Evolutionary conservation across 2,329 filamentous ascomycete species (phyloP), one percentile per base, ranked within the genome.

Genomic region (Elsinoe australis): DNA sequence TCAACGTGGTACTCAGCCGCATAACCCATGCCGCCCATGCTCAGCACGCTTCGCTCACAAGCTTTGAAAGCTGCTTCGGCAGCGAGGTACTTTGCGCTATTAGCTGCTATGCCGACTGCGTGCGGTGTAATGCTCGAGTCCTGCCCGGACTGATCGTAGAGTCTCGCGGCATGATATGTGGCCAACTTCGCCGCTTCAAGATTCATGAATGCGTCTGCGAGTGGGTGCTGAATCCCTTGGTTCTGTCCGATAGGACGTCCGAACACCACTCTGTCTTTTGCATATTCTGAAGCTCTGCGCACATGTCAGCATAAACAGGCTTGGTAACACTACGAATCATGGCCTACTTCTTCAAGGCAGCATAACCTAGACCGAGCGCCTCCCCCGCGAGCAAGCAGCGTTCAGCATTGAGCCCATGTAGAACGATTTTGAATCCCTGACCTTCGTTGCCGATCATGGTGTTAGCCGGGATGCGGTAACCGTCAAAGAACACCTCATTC

Each of bases 401-500:
- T 62, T 88, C 84, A 0, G 84, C 83, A 54, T 88, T 88, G 82
- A 88, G 86, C 2, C 85, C 83, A 57, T 87, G 82, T 18, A 88
- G 73, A 46, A 88, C 70, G 56, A 69, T 64, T 58, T 81, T 82
- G 71, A 94, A 94, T 0, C 87, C 87, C 50, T 85, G 73, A 4
- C 81, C 80, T 61, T 92, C 83, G 24, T 76, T 61, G 1, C 87
- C 87, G 33, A 94, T 78, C 0, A 90, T 67, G 0, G 78, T 71
- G 32, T 78, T 71, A 0, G 73, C 72, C 0, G 82, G 78, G 10
- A 92, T 77, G 3, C 65, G 62, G 62, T 89, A 94, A 55, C 82
- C 77, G 62, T 92, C 85, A 61, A 94, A 92, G 64, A 94, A 94
- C 1, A 94, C 82, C 60, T 92, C 85, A 55, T 94, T 94, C 0